phyloP scores from a whole-genome alignment of 2,329 filamentous ascomycete genomes.

The Penicillium digitatum region DNA sequence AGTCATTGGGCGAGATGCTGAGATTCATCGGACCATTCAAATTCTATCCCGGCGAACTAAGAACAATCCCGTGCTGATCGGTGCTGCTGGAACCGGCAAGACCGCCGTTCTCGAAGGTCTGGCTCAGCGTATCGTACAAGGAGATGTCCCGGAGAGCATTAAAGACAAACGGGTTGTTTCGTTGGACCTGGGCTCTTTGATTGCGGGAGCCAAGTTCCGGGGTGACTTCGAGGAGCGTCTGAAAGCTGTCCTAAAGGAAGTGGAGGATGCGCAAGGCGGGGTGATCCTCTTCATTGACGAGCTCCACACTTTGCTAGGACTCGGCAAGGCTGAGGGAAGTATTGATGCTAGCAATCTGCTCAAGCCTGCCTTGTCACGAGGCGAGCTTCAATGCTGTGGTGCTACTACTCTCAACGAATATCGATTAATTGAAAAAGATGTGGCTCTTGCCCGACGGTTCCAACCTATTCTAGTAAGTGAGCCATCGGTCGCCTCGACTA shows the following conservation, averaged over 20 bases:
- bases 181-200: slow-evolving; percentile 84
- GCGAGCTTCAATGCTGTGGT: slow-evolving; percentile 90
- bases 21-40: slow-evolving; percentile 92
- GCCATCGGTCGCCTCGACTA: slow-evolving; percentile 84
- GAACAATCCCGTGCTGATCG: slow-evolving; percentile 94
- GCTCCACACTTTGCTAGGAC: slow-evolving; percentile 80
- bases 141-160: slow-evolving; percentile 92
- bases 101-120: slow-evolving; percentile 90
- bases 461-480: slow-evolving; percentile 94
- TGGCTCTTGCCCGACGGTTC: slow-evolving; percentile 84
- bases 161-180: slow-evolving; percentile 89
- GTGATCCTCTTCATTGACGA: slow-evolving; percentile 96
- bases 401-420: slow-evolving; percentile 94
- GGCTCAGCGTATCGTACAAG: slow-evolving; percentile 81
- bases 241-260: slow-evolving; percentile 86
- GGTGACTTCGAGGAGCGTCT: slow-evolving; percentile 94
- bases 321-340: slow-evolving; percentile 92
- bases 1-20: slow-evolving; percentile 85
- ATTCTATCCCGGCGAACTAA: slow-evolving; percentile 89
- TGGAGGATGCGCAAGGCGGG: slow-evolving; percentile 79
- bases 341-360: slow-evolving; percentile 94
- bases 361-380: slow-evolving; percentile 88
- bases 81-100: slow-evolving; percentile 85
- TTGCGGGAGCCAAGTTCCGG: slow-evolving; percentile 91
- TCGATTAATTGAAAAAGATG: slow-evolving; percentile 90